phyloP scores from a whole-genome alignment of 179 eudicot species.

The Silene noctiflora region DNA sequence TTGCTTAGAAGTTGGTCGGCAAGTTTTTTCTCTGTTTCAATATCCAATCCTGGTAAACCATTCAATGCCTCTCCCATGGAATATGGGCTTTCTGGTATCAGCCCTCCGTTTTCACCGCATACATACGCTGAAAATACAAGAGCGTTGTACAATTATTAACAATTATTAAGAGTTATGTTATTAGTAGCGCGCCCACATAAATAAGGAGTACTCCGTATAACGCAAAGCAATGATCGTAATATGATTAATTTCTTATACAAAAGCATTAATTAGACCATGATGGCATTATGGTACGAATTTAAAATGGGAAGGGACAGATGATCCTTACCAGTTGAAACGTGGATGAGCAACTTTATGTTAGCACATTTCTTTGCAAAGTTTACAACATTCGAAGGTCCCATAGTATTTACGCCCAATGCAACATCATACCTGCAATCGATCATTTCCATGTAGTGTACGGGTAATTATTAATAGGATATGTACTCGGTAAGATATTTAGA shows the following conservation, averaged over 20 bases:
- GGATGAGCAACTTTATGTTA: constrained; percentile 36
- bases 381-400: constrained; percentile 34
- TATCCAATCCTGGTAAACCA: constrained; percentile 33
- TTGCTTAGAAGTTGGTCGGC: constrained; percentile 41
- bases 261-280: background rate
- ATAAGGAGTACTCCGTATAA: too few relatives aligned
- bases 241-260: background rate
- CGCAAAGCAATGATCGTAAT: too few relatives aligned
- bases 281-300: background rate
- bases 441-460: background rate
- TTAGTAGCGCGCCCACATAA: background rate
- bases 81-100: constrained; percentile 34
- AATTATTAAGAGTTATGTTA: too few relatives aligned
- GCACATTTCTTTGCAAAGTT: constrained; percentile 36
- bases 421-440: constrained; percentile 34
- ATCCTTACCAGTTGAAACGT: constrained; percentile 41
- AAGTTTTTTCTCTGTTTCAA: constrained; percentile 28
- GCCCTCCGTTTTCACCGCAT: constrained; percentile 40
- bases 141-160: background rate
- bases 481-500: too few relatives aligned
- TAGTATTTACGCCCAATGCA: constrained; percentile 36
- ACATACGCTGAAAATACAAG: constrained; percentile 37
- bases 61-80: constrained; percentile 36
- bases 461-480: too few relatives aligned
- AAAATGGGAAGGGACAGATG: background rate